Percentiles rank a stretch among this genome's conserved stretches.
phyloP scores from a whole-genome alignment of 2,329 filamentous ascomycete genomes.

The Pseudocercospora macadamiae region DNA sequence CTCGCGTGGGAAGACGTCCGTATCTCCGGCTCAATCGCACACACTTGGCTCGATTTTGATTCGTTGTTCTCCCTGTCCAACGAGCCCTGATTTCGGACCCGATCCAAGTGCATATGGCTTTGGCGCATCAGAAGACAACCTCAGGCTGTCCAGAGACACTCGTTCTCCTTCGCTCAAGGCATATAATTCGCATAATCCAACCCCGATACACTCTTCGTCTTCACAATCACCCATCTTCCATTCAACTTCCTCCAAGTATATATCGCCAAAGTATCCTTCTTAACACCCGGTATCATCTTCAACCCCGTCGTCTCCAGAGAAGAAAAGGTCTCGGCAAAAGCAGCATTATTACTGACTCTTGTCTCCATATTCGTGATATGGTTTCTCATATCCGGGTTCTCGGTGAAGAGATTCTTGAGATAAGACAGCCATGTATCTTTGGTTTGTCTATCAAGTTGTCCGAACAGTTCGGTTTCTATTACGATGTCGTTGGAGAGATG shows the following conservation, averaged over 20 bases:
- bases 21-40: too few species aligned
- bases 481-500: not conserved
- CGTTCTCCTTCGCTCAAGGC: too few species aligned
- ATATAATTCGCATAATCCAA: too few species aligned
- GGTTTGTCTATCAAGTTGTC: not conserved
- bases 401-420: not conserved
- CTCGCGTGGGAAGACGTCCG: too few species aligned
- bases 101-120: too few species aligned
- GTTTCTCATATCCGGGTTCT: not conserved
- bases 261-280: not conserved
- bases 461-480: not conserved
- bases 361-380: not conserved
- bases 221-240: not conserved
- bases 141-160: too few species aligned
- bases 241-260: not conserved
- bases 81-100: too few species aligned
- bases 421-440: not conserved
- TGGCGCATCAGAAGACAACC: too few species aligned
- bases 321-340: not conserved
- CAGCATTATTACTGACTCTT: not conserved
- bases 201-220: not conserved
- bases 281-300: not conserved
- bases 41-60: too few species aligned
- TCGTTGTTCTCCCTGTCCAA: too few species aligned
- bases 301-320: not conserved